Evolutionary conservation across 192 early-diverging fungal species (phyloP), one percentile per base, ranked within the genome.

Genomic region (Gamsiella multidivaricata): DNA sequence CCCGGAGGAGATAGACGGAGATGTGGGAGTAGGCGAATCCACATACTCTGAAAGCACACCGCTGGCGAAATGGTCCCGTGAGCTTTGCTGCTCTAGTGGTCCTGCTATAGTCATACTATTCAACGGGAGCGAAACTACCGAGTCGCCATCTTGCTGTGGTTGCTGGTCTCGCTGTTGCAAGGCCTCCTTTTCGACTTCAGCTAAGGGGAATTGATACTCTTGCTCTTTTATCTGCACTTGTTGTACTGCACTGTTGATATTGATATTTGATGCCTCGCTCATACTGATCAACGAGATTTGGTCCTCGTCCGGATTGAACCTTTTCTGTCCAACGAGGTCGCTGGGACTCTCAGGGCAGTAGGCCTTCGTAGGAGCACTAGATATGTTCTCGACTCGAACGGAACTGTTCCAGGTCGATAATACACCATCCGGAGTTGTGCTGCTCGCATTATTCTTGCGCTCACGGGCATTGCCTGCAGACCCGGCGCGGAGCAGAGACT

Each of bases 221-320:
- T 41, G 39, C 14, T 7, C 39, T 41, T 41, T 14, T 14, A 1
- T 61, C 29, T 49, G 56, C 22, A 41, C 3, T 9, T 18, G 37
- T 14, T 43, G 5, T 17, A n/a, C 20, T 31, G 41, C 9, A 18
- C 10, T 46, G 28, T 28, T 46, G 32, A n/a, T 29, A 7, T 45
- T 60, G 25, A 53, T 18, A 31, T 31, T 31, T 28, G 51, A 53
- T 12, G 60, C 45, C 18, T 61, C 42, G 23, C 47, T 45, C 15
- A 53, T 56, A 55, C 46, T 59, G 39, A 64, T 69, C 34, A 69
- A 22, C 7, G 65, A 64, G 14, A 78, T 61, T 3, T 66, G 59
- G 31, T 78, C 74, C 41, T 78, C 74, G 5, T 78, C 74, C 1
- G 73, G 73, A 31, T 78, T 78, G 49, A 78, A 69, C 29, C 74